Evolutionary conservation across 176 grass and related monocot genomes (phyloP).

Genomic region (Typha latifolia): DNA sequence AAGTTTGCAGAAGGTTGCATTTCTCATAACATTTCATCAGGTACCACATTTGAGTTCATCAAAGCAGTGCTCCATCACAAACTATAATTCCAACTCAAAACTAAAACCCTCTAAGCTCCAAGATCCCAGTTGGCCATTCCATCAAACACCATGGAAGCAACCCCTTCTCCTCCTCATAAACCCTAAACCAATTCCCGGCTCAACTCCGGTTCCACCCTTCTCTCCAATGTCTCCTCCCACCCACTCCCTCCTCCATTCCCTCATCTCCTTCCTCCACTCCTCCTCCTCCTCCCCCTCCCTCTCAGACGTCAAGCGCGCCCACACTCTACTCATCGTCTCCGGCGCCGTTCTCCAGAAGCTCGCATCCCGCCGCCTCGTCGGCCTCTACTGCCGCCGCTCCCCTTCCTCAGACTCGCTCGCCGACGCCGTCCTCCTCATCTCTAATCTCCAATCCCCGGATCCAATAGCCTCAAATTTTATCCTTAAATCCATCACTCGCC

Average conservation of each 20-base stretch:
- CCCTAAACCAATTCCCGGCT: not conserved
- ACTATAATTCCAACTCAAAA: no score
- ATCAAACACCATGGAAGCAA: constrained; percentile 15
- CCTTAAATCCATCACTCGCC: constrained; percentile 16
- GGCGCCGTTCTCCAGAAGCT: not conserved
- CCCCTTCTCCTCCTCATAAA: not conserved
- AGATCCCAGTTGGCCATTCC: constrained; percentile 3
- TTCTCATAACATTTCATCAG: no score
- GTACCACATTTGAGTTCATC: no score
- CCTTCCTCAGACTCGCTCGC: not conserved
- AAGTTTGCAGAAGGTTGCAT: no score
- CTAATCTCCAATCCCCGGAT: constrained; percentile 14
- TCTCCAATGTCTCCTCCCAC: not conserved
- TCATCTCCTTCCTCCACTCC: constrained; percentile 16
- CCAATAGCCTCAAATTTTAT: constrained; percentile 14
- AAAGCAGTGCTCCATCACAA: no score
- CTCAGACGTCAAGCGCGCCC: constrained; percentile 6
- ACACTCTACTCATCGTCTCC: constrained; percentile 13
- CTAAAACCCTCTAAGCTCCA: no score
- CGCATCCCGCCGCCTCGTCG: constrained; percentile 16
- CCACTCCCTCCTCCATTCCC: constrained; percentile 2
- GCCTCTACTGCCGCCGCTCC: constrained; percentile 18
- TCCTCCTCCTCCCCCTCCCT: constrained; percentile 12
- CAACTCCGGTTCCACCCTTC: not conserved
- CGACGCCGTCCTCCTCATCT: constrained; percentile 13